Percentiles rank a stretch among this genome's conserved stretches.
These are phyloP conservation scores for Colletotrichum somersetense DNA, from an alignment of 2,329 filamentous ascomycete genomes.

Conservation along the genomic window DNA sequence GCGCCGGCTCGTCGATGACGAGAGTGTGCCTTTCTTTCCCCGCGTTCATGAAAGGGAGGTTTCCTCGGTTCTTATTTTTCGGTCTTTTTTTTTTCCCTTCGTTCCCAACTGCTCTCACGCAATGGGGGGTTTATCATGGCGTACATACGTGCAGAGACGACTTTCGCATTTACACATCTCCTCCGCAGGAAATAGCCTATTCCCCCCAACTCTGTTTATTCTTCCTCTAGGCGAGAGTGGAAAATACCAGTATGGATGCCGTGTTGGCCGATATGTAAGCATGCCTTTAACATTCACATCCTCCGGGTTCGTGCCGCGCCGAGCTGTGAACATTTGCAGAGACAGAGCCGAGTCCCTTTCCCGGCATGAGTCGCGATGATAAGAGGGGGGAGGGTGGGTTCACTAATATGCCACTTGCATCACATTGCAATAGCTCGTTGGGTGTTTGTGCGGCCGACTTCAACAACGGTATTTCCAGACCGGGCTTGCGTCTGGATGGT, in stretches of 20 bases:
- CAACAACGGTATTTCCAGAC: neutral
- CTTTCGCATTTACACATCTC: slow-evolving; percentile 11
- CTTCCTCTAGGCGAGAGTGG: neutral
- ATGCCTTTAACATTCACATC: neutral
- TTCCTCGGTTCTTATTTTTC: neutral
- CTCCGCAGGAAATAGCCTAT: neutral
- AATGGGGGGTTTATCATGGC: neutral
- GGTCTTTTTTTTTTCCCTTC: no score
- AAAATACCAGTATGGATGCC: slow-evolving; percentile 4
- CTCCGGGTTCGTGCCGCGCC: no score
- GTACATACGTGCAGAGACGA: slow-evolving; percentile 14
- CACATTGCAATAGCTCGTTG: neutral
- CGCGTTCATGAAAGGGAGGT: neutral
- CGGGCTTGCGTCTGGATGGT: neutral
- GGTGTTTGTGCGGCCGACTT: neutral
- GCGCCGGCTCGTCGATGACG: slow-evolving; percentile 13
- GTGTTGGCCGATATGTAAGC: neutral
- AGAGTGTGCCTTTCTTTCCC: neutral
- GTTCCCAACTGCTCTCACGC: no score
- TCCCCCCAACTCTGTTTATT: neutral
- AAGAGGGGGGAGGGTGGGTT: neutral
- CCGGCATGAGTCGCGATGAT: neutral
- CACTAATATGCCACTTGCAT: neutral
- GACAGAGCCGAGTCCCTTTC: neutral
- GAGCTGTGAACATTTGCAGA: neutral